Conservation (phyloP, 495 filamentous ascomycete genomes). For the Penicillium manginii region DNA sequence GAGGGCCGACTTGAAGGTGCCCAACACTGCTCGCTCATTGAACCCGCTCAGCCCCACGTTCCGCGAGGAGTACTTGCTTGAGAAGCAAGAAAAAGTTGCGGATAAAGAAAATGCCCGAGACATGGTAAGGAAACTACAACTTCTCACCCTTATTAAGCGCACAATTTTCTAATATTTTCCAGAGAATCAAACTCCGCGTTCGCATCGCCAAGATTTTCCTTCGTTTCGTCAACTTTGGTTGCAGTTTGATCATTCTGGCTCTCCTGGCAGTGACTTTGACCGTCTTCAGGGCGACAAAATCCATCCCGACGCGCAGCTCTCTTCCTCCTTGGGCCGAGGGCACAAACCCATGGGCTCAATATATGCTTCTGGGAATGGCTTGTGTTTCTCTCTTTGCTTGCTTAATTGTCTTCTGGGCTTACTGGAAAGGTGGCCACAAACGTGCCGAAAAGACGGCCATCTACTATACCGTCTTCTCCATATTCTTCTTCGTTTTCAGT, state of each 20-base stretch:
- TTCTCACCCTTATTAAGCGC: neutral
- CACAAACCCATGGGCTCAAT: constrained; percentile 89
- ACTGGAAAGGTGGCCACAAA: constrained; percentile 86
- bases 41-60: constrained; percentile 86
- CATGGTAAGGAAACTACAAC: constrained; percentile 62
- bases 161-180: constrained; percentile 13
- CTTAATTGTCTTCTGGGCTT: constrained; percentile 79
- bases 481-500: constrained; percentile 91
- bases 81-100: constrained; percentile 75
- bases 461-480: constrained; percentile 91
- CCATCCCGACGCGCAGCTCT: constrained; percentile 72
- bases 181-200: constrained; percentile 93
- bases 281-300: constrained; percentile 84
- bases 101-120: constrained; percentile 84
- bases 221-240: constrained; percentile 92
- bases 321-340: constrained; percentile 80
- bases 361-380: constrained; percentile 74
- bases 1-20: constrained; percentile 84
- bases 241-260: constrained; percentile 89
- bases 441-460: constrained; percentile 89
- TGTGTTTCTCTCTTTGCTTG: constrained; percentile 80
- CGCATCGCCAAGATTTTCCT: constrained; percentile 93
- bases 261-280: constrained; percentile 83
- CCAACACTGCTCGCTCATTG: constrained; percentile 70
- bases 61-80: constrained; percentile 78